Base-by-base conservation (phyloP, 805 yeast genomes). In the Limtongia smithiae region DNA sequence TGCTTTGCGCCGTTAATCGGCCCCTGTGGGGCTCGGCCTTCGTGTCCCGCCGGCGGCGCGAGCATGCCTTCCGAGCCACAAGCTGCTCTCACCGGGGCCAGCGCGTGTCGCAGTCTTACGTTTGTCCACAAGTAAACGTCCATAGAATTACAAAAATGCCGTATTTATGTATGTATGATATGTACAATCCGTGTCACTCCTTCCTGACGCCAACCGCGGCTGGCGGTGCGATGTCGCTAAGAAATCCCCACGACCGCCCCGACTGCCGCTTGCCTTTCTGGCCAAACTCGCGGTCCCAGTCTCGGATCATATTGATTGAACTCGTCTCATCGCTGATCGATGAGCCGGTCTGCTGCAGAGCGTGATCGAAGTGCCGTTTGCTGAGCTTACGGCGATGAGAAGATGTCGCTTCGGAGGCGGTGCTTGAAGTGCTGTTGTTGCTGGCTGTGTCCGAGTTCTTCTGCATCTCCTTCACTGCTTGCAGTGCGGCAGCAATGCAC, bases 401-500 rank as follows among this genome's bases (percentile, higher is more conserved):
- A 75, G 84, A 63, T 11, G 41, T 11, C 18, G 49, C 41, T 4
- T 40, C 46, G 21, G 37, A 11, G 18, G 17, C 8, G 17, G 24
- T 43, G 12, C 24, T n/a, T 3, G 45, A 22, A 25, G 28, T n/a
- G 15, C 36, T 5, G 11, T 30, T 37, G 6, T 24, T 27, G 7
- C 41, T 46, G 2, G 37, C 24, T 1, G 27, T 22, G 22, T 28
- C 46, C 4, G 40, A 25, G 17, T 25, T 40, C 15, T 39, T 17
- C 46, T 31, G 39, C 20, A 44, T 25, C 31, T 86, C 93, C 62
- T 89, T 76, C 56, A 88, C 86, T 0, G 93, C 84, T 58, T 74
- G 77, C 63, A 85, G 73, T 0, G 93, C 93, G 1, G 95, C 95
- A 59, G 83, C 87, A 50, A 94, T 75, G 62, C 91, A 83, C 40